phyloP scores from a whole-genome alignment of 2,329 filamentous ascomycete genomes.

The Monosporascus sp. region DNA sequence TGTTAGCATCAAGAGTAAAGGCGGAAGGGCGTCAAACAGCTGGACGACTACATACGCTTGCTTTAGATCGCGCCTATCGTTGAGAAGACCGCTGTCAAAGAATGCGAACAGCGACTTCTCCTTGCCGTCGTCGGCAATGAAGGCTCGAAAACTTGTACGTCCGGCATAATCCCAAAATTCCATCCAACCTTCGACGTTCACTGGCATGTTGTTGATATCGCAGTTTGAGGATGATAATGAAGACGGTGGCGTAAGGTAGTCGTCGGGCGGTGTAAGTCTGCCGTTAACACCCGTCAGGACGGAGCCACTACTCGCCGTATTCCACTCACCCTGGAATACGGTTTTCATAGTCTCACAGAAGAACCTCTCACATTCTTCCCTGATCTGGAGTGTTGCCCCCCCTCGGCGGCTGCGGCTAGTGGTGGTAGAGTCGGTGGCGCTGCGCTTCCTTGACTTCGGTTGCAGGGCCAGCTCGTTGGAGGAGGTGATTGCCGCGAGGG shows the following conservation, averaged over 20 bases:
- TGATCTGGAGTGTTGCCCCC: slow-evolving; percentile 94
- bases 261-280: slow-evolving; percentile 46
- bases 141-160: slow-evolving; percentile 79
- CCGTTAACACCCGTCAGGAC: slow-evolving; percentile 71
- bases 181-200: slow-evolving; percentile 56
- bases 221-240: slow-evolving; percentile 13
- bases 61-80: slow-evolving; percentile 64
- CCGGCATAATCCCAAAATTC: slow-evolving; percentile 83
- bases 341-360: slow-evolving; percentile 93
- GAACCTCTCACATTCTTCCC: slow-evolving; percentile 99
- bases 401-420: slow-evolving; percentile 55
- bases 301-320: slow-evolving; percentile 70
- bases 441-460: slow-evolving; percentile 46
- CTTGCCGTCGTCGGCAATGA: slow-evolving; percentile 64
- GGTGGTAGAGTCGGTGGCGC: slow-evolving; percentile 24
- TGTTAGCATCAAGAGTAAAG: slow-evolving; percentile 24
- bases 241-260: slow-evolving; percentile 33
- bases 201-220: slow-evolving; percentile 19
- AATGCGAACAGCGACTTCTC: slow-evolving; percentile 81
- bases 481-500: slow-evolving; percentile 69
- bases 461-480: slow-evolving; percentile 62
- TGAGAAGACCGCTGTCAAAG: slow-evolving; percentile 67
- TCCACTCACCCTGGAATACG: slow-evolving; percentile 96
- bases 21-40: slow-evolving; percentile 13
- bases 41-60: slow-evolving; percentile 59